phyloP scores from a whole-genome alignment of 306 rosid genomes.

The Quillaja saponaria region DNA sequence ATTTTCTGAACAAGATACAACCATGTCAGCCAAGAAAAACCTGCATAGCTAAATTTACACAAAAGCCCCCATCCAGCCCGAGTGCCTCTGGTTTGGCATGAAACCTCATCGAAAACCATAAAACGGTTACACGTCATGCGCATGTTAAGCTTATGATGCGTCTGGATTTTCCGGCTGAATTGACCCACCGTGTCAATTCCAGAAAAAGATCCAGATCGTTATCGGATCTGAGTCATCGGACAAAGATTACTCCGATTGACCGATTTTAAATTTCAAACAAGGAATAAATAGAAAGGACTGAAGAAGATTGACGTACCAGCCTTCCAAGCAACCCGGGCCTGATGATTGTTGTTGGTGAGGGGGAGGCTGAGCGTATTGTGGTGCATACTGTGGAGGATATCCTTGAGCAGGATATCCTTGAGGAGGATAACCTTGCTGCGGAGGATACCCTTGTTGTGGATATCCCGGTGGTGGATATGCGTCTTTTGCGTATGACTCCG shows the following conservation, averaged over 20 bases:
- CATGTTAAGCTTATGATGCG: not conserved
- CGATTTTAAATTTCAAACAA: not conserved
- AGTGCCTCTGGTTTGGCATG: too few relatives aligned
- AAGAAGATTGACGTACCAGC: constrained; percentile 56
- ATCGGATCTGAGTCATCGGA: constrained; percentile 38
- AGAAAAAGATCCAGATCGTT: constrained; percentile 11
- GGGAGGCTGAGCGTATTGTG: constrained; percentile 82
- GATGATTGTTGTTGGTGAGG: constrained; percentile 43
- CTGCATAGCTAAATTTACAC: not conserved
- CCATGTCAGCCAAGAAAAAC: too few relatives aligned
- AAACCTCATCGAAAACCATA: too few relatives aligned
- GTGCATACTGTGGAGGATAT: constrained; percentile 66
- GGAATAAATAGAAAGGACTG: constrained; percentile 1
- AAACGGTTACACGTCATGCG: not conserved
- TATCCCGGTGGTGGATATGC: constrained; percentile 77
- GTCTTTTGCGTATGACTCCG: constrained; percentile 70
- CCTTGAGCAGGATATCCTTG: constrained; percentile 53
- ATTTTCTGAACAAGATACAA: not conserved
- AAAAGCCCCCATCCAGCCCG: not conserved
- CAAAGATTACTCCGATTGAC: not conserved
- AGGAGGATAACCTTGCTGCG: constrained; percentile 47
- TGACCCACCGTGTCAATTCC: constrained; percentile 12
- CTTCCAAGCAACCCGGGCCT: constrained; percentile 61
- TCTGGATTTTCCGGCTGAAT: constrained; percentile 15
- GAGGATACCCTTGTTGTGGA: constrained; percentile 67